A percentile compares a stretch with the other conserved stretches of the same genome.
Evolutionary conservation across 1,139 yeast species (phyloP).

Genomic region (Saccharomycopsis phalli): DNA sequence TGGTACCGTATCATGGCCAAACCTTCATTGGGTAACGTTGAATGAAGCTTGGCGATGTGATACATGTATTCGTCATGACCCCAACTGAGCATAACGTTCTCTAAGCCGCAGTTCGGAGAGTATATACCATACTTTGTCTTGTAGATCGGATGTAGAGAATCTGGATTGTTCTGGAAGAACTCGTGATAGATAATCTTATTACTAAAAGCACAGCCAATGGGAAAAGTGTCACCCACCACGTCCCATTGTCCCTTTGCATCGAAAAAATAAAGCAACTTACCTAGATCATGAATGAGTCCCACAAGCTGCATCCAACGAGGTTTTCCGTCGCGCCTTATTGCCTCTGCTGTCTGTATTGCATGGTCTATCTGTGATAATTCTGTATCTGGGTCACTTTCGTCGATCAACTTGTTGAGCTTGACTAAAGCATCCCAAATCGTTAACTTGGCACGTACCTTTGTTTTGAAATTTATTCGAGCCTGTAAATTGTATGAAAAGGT

Average conservation of each 20-base stretch:
- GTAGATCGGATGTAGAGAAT: slow-evolving; percentile 53
- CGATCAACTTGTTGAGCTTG: slow-evolving; percentile 51
- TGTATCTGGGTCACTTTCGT: slow-evolving; percentile 70
- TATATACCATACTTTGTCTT: slow-evolving; percentile 61
- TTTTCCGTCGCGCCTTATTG: slow-evolving; percentile 55
- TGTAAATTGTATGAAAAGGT: slow-evolving; percentile 67
- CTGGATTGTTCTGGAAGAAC: slow-evolving; percentile 53
- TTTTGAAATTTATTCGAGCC: slow-evolving; percentile 62
- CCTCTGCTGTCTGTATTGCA: slow-evolving; percentile 71
- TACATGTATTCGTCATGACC: slow-evolving; percentile 78
- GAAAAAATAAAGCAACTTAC: slow-evolving; percentile 58
- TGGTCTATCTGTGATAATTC: slow-evolving; percentile 69
- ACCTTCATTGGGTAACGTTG: slow-evolving; percentile 55
- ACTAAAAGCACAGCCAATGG: slow-evolving; percentile 63
- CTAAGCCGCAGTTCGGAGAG: slow-evolving; percentile 56
- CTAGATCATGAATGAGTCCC: slow-evolving; percentile 64
- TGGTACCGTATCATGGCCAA: slow-evolving; percentile 71
- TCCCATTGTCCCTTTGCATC: slow-evolving; percentile 76
- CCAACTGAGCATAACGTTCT: slow-evolving; percentile 68
- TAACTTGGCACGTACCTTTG: slow-evolving; percentile 56
- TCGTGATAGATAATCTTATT: slow-evolving; percentile 53
- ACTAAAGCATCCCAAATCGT: slow-evolving; percentile 66
- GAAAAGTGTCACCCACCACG: slow-evolving; percentile 75
- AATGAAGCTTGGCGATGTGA: slow-evolving; percentile 57
- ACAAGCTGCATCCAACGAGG: slow-evolving; percentile 75